Percentiles rank a stretch among this genome's conserved stretches.
Evolutionary conservation across 1,139 yeast species (phyloP).

Genomic region (Pichia sp.): DNA sequence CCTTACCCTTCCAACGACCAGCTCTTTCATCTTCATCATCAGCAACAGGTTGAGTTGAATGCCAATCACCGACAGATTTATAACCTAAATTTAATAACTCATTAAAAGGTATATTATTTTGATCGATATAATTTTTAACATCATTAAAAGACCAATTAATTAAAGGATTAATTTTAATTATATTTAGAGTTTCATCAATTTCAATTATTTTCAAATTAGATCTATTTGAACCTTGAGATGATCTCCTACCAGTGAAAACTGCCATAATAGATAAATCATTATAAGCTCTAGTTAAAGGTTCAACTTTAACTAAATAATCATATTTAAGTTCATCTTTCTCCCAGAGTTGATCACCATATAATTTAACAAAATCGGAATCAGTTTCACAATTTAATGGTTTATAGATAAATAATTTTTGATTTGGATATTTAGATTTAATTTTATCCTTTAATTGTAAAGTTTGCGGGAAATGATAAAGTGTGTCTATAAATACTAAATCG

Average conservation of each 20-base stretch:
- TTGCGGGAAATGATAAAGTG: constrained; percentile 89
- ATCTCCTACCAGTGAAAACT: constrained; percentile 87
- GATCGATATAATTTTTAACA: constrained; percentile 63
- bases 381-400: constrained; percentile 51
- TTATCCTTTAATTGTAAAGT: constrained; percentile 67
- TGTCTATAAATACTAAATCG: constrained; percentile 81
- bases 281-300: constrained; percentile 86
- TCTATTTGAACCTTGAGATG: constrained; percentile 85
- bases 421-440: constrained; percentile 51
- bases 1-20: constrained; percentile 93
- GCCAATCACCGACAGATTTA: constrained; percentile 93
- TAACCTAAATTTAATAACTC: constrained; percentile 79
- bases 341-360: constrained; percentile 78
- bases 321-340: constrained; percentile 72
- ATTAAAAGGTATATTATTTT: constrained; percentile 75
- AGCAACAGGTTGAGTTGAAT: constrained; percentile 80
- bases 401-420: constrained; percentile 49
- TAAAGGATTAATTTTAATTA: constrained; percentile 83
- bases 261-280: constrained; percentile 63
- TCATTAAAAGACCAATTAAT: constrained; percentile 75
- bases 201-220: constrained; percentile 70
- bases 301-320: constrained; percentile 86
- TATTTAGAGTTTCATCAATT: constrained; percentile 57
- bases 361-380: constrained; percentile 57
- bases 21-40: constrained; percentile 94